Evolutionary conservation across 768 basidiomycete species (phyloP).

Genomic region (Obba rivulosa): DNA sequence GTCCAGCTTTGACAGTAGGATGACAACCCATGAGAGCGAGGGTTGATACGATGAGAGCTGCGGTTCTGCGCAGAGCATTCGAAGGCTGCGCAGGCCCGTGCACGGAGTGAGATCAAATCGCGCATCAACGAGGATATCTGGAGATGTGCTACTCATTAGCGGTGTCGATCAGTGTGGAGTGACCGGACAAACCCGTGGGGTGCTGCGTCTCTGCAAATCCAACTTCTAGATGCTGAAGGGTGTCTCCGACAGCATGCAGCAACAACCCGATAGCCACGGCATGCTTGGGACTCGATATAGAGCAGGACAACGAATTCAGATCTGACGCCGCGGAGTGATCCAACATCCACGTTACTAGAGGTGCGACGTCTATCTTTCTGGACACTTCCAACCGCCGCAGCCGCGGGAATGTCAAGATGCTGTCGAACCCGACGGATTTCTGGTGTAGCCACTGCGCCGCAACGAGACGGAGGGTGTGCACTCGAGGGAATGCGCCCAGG

Average conservation of each 20-base stretch:
- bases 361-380: conserved; percentile 11
- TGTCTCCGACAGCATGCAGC: conserved; percentile 9
- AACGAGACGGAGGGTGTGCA: conserved; percentile 7
- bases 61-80: conserved; percentile 8
- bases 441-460: conserved; percentile 11
- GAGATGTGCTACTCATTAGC: background rate
- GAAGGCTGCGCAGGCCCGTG: conserved; percentile 9
- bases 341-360: conserved; percentile 15
- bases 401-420: background rate
- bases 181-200: conserved; percentile 12
- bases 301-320: conserved; percentile 11
- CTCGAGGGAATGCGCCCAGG: conserved; percentile 2
- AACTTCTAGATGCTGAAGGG: conserved; percentile 10
- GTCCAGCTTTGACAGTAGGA: conserved; percentile 11
- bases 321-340: background rate
- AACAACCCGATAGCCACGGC: conserved; percentile 11
- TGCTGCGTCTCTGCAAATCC: conserved; percentile 15
- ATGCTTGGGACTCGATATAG: conserved; percentile 7
- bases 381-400: conserved; percentile 12
- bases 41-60: conserved; percentile 1
- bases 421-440: background rate
- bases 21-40: conserved; percentile 19
- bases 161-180: background rate
- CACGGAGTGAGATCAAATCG: conserved; percentile 7
- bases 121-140: conserved; percentile 12